Evolutionary conservation across 2,329 filamentous ascomycete species (phyloP), one percentile per base, ranked within the genome.

Genomic region (Ceratocystis harringtonii): DNA sequence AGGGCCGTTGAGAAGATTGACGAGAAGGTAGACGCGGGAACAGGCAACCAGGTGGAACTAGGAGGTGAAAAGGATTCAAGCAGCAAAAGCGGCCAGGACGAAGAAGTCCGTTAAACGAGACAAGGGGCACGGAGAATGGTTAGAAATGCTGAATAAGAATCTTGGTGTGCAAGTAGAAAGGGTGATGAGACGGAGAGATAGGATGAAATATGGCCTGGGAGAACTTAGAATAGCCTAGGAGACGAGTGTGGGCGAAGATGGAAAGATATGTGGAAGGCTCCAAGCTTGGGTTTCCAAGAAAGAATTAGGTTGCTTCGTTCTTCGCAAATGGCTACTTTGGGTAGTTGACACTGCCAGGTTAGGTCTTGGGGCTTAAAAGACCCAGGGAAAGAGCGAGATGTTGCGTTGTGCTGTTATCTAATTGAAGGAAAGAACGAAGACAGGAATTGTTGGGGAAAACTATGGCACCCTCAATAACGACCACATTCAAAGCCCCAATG

Each of bases 101-200:
- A 45, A 61, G 22, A n/a, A 25, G 25, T 5, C 10, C 2, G 22
- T 25, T 45, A 25, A 41, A 41, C n/a, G 17, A 52, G n/a, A 32
- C 17, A 64, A 64, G 50, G 19, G 19, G 19, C 19, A 58, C 36
- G 36, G 36, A 65, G n/a, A 28, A 10, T 63, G 28, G 62, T 55
- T 55, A 30, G 43, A n/a, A 36, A 36, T 36, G 12, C 43, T 57
- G 52, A 8, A 17, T 19, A 32, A 17, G 28, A 10, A 25, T 52
- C 19, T 52, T 52, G 48, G 7, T 32, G 25, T 36, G 32, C 32
- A 10, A 36, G 32, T 57, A 30, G 52, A 15, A 57, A 30, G 52
- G 52, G 12, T 30, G 28, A 30, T 17, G n/a, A 17, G 52, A n/a
- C 52, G 1, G 7, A 25, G 48, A 25, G 48, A 15, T 3, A 10